Evolutionary conservation across 805 yeast genomes (phyloP).

Genomic region (Martiniozyma abietophila): DNA sequence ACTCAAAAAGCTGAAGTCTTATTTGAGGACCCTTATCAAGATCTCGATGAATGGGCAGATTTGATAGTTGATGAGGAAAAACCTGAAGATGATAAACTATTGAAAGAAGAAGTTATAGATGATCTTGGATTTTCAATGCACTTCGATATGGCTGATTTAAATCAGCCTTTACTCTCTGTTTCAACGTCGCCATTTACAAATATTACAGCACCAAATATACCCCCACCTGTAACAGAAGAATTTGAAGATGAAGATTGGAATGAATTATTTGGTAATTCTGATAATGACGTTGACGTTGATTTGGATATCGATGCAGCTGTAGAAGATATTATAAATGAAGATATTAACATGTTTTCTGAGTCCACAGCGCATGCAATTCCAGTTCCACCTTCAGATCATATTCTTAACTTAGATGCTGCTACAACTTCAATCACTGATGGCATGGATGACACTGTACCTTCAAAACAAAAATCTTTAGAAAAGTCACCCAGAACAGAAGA

Average conservation of each 20-base stretch:
- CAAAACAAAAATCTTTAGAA: no score
- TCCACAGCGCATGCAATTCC: no score
- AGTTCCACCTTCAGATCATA: no score
- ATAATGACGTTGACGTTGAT: conserved; percentile 11
- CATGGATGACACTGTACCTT: no score
- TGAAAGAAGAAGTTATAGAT: conserved; percentile 4
- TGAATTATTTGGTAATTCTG: conserved; percentile 21
- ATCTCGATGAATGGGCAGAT: conserved; percentile 21
- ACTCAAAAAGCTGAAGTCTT: conserved; percentile 10
- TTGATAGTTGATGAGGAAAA: conserved; percentile 5
- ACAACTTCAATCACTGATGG: no score
- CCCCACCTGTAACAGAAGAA: no score
- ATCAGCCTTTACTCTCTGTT: no score
- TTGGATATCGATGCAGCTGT: conserved; percentile 7
- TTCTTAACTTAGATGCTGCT: no score
- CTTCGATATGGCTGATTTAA: not conserved
- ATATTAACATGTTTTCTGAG: no score
- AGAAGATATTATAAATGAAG: conserved; percentile 13
- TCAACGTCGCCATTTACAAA: no score
- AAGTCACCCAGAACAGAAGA: no score
- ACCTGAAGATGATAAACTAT: not conserved
- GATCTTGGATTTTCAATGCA: not conserved
- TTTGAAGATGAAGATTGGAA: conserved; percentile 21
- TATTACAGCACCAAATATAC: no score
- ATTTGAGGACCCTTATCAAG: conserved; percentile 8